phyloP scores from a whole-genome alignment of 2,329 filamentous ascomycete species.

The Microcera coccophila region DNA sequence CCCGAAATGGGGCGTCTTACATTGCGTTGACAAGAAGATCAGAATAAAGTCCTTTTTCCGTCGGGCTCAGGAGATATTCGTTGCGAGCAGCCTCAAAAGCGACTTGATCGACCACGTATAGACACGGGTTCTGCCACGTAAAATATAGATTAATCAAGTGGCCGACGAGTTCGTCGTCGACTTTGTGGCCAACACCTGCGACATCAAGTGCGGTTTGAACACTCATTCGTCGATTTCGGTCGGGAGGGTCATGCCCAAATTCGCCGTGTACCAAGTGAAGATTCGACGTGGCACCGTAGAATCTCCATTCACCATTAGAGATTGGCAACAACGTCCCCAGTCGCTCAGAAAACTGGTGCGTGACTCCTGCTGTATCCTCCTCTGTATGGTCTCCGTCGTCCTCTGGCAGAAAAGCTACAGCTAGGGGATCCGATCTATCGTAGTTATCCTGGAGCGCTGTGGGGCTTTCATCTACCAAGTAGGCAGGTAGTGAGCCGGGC shows the following conservation, averaged over 20 bases:
- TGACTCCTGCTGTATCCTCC: conserved; percentile 6
- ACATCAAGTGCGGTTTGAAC: background rate
- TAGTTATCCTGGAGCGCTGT: background rate
- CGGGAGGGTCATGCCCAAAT: conserved; percentile 4
- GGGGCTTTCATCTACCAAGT: background rate
- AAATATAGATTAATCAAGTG: conserved; percentile 23
- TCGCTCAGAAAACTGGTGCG: conserved; percentile 12
- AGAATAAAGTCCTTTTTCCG: conserved; percentile 19
- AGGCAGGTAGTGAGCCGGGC: no score
- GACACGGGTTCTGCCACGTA: conserved; percentile 22
- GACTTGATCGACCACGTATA: conserved; percentile 22
- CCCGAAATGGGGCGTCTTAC: conserved; percentile 6
- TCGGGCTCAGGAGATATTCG: no score
- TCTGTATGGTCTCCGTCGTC: background rate
- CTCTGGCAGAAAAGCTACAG: no score
- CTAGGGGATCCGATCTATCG: no score
- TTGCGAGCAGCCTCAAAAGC: no score
- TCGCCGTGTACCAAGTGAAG: conserved; percentile 6
- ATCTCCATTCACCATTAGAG: conserved; percentile 15
- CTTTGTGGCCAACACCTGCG: conserved; percentile 9
- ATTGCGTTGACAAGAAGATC: conserved; percentile 25
- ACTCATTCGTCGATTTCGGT: conserved; percentile 3
- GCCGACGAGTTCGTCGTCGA: conserved; percentile 11
- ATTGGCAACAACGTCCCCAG: conserved; percentile 12
- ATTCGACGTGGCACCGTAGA: conserved; percentile 20